Conservation (phyloP, 148 eudicot species). For the Rhododendron williamsianum region DNA sequence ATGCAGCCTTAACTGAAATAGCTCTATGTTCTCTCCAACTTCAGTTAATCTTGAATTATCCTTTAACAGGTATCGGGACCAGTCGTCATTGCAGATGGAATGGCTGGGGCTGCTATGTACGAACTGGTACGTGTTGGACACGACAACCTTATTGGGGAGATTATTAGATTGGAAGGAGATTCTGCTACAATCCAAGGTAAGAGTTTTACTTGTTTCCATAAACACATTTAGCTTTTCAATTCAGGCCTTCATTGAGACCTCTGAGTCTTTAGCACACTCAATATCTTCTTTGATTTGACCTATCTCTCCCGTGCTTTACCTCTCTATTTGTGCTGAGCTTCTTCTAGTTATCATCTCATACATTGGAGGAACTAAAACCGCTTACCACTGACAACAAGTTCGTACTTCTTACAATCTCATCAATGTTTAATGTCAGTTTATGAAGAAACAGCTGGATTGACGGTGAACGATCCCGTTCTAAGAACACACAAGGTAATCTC, state of each 20-base stretch:
- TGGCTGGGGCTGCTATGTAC: conserved; percentile 99
- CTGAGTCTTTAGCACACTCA: not conserved
- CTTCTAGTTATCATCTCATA: not conserved
- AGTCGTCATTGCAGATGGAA: conserved; percentile 98
- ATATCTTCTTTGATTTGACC: not conserved
- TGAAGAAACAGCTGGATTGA: conserved; percentile 97
- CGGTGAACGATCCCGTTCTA: conserved; percentile 94
- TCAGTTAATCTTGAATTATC: not conserved
- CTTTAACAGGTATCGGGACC: conserved; percentile 85
- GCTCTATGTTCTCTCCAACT: not conserved
- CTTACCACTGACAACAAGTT: not conserved
- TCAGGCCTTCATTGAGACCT: not conserved
- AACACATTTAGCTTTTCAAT: not conserved
- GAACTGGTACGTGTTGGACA: conserved; percentile 97
- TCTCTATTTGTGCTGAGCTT: not conserved
- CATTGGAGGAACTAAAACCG: not conserved
- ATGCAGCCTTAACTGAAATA: not conserved
- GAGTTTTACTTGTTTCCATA: not conserved
- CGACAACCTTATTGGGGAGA: conserved; percentile 97
- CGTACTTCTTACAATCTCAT: not conserved
- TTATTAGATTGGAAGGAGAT: conserved; percentile 96
- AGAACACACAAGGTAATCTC: conserved; percentile 84
- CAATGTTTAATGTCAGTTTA: conserved; percentile 49
- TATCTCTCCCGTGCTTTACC: not conserved
- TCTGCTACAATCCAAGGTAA: conserved; percentile 99